Evolutionary conservation across 345 rosid genomes (phyloP).

Genomic region (Corchorus olitorius): DNA sequence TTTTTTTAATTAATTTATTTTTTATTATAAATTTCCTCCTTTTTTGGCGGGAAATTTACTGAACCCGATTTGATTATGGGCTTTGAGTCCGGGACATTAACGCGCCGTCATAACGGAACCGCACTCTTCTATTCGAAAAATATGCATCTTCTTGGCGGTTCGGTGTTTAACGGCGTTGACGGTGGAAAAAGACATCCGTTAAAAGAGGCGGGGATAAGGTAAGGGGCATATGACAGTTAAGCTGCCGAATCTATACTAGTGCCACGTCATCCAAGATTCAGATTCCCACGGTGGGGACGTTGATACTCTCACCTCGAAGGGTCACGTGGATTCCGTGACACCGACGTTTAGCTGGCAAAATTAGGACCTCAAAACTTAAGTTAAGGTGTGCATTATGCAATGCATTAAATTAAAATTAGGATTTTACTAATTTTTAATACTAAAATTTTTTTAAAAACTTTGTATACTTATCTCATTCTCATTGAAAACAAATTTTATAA

Average conservation of each 20-base stretch:
- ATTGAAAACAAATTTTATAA: no score
- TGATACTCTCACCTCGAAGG: neutral
- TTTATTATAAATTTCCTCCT: neutral
- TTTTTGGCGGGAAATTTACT: constrained; percentile 42
- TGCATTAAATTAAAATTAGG: neutral
- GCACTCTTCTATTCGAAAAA: neutral
- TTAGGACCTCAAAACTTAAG: no score
- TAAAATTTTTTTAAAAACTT: no score
- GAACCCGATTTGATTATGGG: constrained; percentile 18
- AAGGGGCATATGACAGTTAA: constrained; percentile 20
- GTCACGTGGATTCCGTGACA: neutral
- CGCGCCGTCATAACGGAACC: constrained; percentile 16
- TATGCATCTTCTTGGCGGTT: neutral
- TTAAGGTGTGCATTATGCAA: neutral
- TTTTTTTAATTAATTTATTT: neutral
- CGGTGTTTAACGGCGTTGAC: constrained; percentile 2
- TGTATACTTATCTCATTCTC: no score
- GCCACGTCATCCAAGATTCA: constrained; percentile 28
- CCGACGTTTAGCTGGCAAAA: neutral
- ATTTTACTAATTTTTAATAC: no score
- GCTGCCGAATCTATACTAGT: constrained; percentile 18
- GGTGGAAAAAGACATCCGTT: constrained; percentile 26
- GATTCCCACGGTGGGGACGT: neutral
- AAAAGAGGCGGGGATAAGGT: constrained; percentile 24
- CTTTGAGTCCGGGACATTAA: constrained; percentile 25